Evolutionary conservation across 2,329 filamentous ascomycete genomes (phyloP).

Genomic region (Alternaria postmessia): DNA sequence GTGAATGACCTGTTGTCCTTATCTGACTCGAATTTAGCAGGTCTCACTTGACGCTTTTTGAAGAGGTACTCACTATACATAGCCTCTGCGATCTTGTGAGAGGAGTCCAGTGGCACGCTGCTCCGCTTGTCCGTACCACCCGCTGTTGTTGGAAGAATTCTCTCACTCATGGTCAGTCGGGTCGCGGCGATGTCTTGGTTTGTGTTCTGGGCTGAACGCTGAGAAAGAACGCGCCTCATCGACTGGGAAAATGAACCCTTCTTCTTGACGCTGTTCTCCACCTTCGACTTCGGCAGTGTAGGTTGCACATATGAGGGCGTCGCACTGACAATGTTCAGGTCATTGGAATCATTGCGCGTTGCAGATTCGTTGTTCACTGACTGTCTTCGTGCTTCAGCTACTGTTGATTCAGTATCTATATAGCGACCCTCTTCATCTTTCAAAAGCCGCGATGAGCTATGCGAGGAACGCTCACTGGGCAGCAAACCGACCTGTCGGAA

Average conservation of each 20-base stretch:
- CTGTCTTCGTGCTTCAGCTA: not conserved
- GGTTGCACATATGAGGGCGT: not conserved
- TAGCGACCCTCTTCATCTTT: not conserved
- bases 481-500: slow-evolving; percentile 18
- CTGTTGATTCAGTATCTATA: not conserved
- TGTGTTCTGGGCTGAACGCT: not conserved
- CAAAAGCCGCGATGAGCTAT: not conserved
- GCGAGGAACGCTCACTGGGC: slow-evolving; percentile 13
- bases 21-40: not conserved
- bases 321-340: not conserved
- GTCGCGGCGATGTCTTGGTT: not conserved
- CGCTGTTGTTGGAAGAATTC: too few species aligned
- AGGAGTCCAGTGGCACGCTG: not conserved
- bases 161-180: not conserved
- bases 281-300: not conserved
- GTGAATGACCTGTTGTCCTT: not conserved
- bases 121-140: not conserved
- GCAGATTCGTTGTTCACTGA: rapidly evolving
- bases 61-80: not conserved
- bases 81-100: not conserved
- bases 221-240: not conserved
- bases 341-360: not conserved
- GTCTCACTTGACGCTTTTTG: rapidly evolving
- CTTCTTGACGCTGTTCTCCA: not conserved
- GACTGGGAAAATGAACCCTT: not conserved